phyloP scores from a whole-genome alignment of 2,329 filamentous ascomycete genomes.

The Talaromyces funiculosus region DNA sequence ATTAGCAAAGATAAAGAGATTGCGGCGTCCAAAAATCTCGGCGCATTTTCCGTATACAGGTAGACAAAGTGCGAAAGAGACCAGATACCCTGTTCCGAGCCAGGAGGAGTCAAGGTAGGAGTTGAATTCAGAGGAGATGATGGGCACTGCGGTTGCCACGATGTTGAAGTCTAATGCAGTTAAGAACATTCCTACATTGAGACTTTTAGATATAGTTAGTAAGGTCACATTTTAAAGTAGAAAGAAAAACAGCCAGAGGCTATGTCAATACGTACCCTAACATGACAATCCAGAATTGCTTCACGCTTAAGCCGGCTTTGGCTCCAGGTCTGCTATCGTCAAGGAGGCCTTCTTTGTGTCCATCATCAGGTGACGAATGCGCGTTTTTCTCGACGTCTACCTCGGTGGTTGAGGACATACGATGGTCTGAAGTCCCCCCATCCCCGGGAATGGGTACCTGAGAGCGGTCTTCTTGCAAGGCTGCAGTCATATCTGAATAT shows the following conservation, averaged over 20 bases:
- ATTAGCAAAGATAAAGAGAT: slow-evolving; percentile 7
- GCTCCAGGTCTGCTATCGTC: not conserved
- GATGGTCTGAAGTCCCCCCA: not conserved
- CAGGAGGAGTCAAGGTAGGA: not conserved
- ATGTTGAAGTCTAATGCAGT: slow-evolving; percentile 6
- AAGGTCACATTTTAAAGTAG: not conserved
- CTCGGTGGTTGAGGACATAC: not conserved
- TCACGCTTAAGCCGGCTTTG: slow-evolving; percentile 1
- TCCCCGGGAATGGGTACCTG: not conserved
- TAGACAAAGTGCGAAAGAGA: not conserved
- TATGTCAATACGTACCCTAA: not conserved
- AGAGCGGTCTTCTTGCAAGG: not conserved
- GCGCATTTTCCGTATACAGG: slow-evolving; percentile 3
- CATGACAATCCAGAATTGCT: slow-evolving; percentile 7
- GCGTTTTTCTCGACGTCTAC: not conserved
- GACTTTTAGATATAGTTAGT: not conserved
- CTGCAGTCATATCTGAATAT: not conserved
- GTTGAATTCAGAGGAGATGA: slow-evolving; percentile 1
- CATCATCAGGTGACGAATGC: not conserved
- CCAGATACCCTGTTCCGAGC: slow-evolving; percentile 21
- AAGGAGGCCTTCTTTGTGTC: not conserved
- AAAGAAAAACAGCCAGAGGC: not conserved
- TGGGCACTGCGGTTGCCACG: not conserved
- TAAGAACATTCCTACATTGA: slow-evolving; percentile 8
- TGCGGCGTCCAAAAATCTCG: slow-evolving; percentile 15